Percentiles rank a stretch among this genome's conserved stretches.
These are phyloP conservation scores for Colletotrichum sp. DNA, from an alignment of 2,329 filamentous ascomycete genomes.

Conservation along the genomic window DNA sequence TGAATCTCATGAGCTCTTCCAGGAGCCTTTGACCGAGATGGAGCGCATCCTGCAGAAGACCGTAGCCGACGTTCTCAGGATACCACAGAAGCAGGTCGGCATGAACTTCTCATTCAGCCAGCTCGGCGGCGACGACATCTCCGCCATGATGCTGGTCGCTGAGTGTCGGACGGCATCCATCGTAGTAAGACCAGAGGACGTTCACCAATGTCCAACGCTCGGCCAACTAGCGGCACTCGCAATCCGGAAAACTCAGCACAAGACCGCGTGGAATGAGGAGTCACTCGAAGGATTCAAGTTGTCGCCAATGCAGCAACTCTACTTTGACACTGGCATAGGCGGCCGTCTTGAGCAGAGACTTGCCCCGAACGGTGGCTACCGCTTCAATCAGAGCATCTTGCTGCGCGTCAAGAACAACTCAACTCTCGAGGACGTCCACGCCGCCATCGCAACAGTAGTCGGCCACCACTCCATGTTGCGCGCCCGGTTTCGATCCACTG, in stretches of 20 bases:
- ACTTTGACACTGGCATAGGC: slow-evolving; percentile 53
- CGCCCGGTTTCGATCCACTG: slow-evolving; percentile 45
- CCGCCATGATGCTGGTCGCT: slow-evolving; percentile 42
- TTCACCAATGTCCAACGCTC: slow-evolving; percentile 41
- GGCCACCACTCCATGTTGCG: slow-evolving; percentile 58
- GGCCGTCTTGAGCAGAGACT: slow-evolving; percentile 34
- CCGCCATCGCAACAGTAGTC: slow-evolving; percentile 53
- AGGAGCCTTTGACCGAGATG: slow-evolving; percentile 39
- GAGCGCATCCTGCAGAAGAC: slow-evolving; percentile 44
- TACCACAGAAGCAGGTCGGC: slow-evolving; percentile 42
- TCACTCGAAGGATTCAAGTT: slow-evolving; percentile 47
- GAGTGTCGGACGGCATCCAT: slow-evolving; percentile 44
- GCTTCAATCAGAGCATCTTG: slow-evolving; percentile 57
- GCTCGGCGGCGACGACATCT: slow-evolving; percentile 45
- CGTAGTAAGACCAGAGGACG: slow-evolving; percentile 38
- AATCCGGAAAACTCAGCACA: slow-evolving; percentile 32
- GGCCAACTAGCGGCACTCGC: slow-evolving; percentile 43
- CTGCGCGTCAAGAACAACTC: slow-evolving; percentile 48
- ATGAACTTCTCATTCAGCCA: slow-evolving; percentile 46
- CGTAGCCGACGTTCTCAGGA: slow-evolving; percentile 41
- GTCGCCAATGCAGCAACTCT: slow-evolving; percentile 59
- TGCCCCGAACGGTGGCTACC: slow-evolving; percentile 39
- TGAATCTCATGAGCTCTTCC: slow-evolving; percentile 38
- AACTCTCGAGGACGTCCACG: slow-evolving; percentile 48
- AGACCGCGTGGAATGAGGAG: slow-evolving; percentile 36